phyloP scores from a whole-genome alignment of 352 stramenopile species.

The Globisporangium cystogenes region DNA sequence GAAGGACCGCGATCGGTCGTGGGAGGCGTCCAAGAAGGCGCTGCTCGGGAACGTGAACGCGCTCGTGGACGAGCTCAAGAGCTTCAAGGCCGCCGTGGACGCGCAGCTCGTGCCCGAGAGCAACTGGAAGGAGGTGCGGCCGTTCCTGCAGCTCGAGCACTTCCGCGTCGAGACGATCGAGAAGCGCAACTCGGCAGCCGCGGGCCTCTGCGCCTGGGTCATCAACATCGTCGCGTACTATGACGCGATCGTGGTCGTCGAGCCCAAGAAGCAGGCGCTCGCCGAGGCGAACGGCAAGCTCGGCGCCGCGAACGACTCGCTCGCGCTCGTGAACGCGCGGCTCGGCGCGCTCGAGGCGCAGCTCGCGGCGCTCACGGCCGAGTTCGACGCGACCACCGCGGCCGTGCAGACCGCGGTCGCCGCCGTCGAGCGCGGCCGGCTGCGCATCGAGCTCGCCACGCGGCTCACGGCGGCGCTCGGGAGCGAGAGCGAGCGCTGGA shows the following conservation, averaged over 20 bases:
- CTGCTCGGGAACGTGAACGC: constrained; percentile 90
- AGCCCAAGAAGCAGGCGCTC: constrained; percentile 88
- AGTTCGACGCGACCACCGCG: constrained; percentile 85
- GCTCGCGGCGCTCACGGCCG: constrained; percentile 65
- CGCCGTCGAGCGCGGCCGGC: constrained; percentile 74
- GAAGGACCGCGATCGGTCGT: constrained; percentile 91
- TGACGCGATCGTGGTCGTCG: constrained; percentile 91
- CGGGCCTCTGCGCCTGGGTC: constrained; percentile 74
- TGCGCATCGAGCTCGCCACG: constrained; percentile 90
- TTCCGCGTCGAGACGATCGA: constrained; percentile 81
- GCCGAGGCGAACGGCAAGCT: constrained; percentile 82
- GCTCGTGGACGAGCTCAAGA: constrained; percentile 91
- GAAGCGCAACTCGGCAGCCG: constrained; percentile 79
- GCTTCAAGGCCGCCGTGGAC: constrained; percentile 67
- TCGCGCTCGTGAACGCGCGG: constrained; percentile 86
- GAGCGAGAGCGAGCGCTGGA: constrained; percentile 92
- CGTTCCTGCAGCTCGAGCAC: constrained; percentile 70
- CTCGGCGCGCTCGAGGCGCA: constrained; percentile 87
- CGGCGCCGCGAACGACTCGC: constrained; percentile 71
- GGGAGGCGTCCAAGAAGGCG: constrained; percentile 92
- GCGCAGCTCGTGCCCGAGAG: constrained; percentile 57
- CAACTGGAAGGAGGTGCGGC: constrained; percentile 82
- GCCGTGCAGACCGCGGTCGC: constrained; percentile 90
- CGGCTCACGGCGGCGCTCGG: constrained; percentile 89
- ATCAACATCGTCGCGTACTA: constrained; percentile 94